These are phyloP conservation scores for Rhododendron williamsianum DNA, from an alignment of 148 eudicot genomes.

Conservation along the genomic window DNA sequence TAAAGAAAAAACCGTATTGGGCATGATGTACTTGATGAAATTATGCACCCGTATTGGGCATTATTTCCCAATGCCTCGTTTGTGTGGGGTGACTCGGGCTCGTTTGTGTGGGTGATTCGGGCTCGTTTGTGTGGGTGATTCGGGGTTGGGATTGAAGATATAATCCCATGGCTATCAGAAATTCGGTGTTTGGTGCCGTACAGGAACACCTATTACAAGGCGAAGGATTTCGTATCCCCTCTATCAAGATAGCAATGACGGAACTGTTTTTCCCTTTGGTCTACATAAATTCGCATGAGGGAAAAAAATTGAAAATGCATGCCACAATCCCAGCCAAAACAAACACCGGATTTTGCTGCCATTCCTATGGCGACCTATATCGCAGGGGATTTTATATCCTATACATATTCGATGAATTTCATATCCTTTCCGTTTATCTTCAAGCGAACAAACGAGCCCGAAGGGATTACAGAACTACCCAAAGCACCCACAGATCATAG, in stretches of 20 bases:
- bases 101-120: not conserved
- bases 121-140: not conserved
- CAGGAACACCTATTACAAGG: not conserved
- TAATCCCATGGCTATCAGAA: not conserved
- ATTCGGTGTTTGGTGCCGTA: not conserved
- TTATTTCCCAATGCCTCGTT: not conserved
- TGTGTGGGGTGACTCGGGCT: not conserved
- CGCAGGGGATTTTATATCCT: not conserved
- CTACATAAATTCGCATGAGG: not conserved
- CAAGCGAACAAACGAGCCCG: not conserved
- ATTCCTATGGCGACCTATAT: not conserved
- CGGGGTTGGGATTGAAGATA: not conserved
- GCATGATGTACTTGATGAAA: not conserved
- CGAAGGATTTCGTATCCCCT: not conserved
- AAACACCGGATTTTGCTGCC: not conserved
- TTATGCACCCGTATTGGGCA: too few species aligned
- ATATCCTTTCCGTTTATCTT: not conserved
- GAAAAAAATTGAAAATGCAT: not conserved
- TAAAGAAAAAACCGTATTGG: not conserved
- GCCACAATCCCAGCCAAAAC: not conserved
- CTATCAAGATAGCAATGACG: not conserved
- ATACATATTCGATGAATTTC: not conserved
- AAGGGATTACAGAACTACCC: not conserved
- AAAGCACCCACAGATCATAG: not conserved
- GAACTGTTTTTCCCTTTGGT: not conserved